A percentile compares a stretch with the other conserved stretches of the same genome.
These are phyloP conservation scores for Trichoderma atroviride DNA, from an alignment of 2,329 filamentous ascomycete species.

Conservation along the genomic window DNA sequence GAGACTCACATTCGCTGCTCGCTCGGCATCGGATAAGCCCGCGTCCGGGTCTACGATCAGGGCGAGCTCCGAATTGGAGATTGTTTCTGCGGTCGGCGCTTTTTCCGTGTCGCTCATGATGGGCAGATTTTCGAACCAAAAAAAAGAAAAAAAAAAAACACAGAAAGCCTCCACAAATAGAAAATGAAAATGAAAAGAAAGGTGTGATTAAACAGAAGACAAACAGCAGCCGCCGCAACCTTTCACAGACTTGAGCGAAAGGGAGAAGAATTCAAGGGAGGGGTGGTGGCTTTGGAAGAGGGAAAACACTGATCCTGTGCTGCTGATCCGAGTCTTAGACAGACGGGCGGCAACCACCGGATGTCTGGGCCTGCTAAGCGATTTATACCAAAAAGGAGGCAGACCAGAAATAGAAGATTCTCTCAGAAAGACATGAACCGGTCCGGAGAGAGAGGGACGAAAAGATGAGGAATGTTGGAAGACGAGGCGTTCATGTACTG, in stretches of 20 bases:
- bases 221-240: constrained; percentile 21
- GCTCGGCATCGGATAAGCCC: constrained; percentile 65
- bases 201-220: constrained; percentile 11
- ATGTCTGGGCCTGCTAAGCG: constrained; percentile 19
- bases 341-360: constrained; percentile 24
- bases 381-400: constrained; percentile 16
- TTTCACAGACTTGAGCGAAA: constrained; percentile 22
- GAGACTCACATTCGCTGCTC: constrained; percentile 58
- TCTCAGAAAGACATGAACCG: not conserved
- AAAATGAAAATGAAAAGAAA: not conserved
- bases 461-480: constrained; percentile 3
- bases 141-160: not conserved
- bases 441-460: constrained; percentile 5
- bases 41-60: constrained; percentile 55
- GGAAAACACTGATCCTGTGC: constrained; percentile 20
- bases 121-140: constrained; percentile 11
- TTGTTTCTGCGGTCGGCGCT: constrained; percentile 35
- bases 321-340: constrained; percentile 26
- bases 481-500: constrained; percentile 1
- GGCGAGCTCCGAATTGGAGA: constrained; percentile 36
- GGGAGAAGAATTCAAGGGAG: not conserved
- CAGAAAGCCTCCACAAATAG: not conserved
- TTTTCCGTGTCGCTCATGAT: constrained; percentile 43
- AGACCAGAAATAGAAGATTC: not conserved
- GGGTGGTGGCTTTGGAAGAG: constrained; percentile 6